A percentile compares a stretch with the other conserved stretches of the same genome.
phyloP scores from a whole-genome alignment of 1,284 basidiomycete genomes.

The Meira miltonrushii region DNA sequence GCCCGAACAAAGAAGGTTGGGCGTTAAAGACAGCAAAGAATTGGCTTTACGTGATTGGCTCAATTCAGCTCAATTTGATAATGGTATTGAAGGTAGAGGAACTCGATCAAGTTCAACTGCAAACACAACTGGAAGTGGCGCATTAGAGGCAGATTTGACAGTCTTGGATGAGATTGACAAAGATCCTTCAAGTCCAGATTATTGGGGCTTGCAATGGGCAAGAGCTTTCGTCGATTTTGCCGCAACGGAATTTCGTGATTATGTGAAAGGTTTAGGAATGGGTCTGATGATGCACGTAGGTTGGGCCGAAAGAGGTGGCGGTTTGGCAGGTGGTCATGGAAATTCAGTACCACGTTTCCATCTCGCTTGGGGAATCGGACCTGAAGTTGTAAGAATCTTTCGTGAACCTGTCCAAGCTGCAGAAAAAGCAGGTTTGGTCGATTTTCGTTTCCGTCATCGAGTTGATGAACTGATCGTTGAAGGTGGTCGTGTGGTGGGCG shows the following conservation, averaged over 20 bases:
- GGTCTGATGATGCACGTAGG: slow-evolving; percentile 13
- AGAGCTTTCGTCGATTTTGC: slow-evolving; percentile 19
- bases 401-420: slow-evolving; percentile 16
- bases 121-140: not conserved
- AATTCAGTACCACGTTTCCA: slow-evolving; percentile 21
- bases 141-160: too few species aligned
- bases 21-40: slow-evolving; percentile 18
- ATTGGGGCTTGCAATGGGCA: slow-evolving; percentile 19
- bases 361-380: slow-evolving; percentile 19
- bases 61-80: slow-evolving; percentile 16
- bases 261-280: slow-evolving; percentile 17
- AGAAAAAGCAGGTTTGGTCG: slow-evolving; percentile 16
- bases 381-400: slow-evolving; percentile 19
- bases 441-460: slow-evolving; percentile 17
- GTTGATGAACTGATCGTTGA: slow-evolving; percentile 15
- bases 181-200: slow-evolving; percentile 11
- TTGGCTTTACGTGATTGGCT: slow-evolving; percentile 20
- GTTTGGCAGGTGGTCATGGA: slow-evolving; percentile 16
- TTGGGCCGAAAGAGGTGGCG: slow-evolving; percentile 20
- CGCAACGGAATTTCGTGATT: slow-evolving; percentile 10
- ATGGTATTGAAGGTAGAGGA: not conserved
- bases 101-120: too few species aligned
- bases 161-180: too few species aligned
- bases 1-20: slow-evolving; percentile 17
- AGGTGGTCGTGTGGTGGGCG: slow-evolving; percentile 13